These are phyloP conservation scores for Amborella trichopoda DNA, from an alignment of 164 flowering plant genomes.

Conservation along the genomic window DNA sequence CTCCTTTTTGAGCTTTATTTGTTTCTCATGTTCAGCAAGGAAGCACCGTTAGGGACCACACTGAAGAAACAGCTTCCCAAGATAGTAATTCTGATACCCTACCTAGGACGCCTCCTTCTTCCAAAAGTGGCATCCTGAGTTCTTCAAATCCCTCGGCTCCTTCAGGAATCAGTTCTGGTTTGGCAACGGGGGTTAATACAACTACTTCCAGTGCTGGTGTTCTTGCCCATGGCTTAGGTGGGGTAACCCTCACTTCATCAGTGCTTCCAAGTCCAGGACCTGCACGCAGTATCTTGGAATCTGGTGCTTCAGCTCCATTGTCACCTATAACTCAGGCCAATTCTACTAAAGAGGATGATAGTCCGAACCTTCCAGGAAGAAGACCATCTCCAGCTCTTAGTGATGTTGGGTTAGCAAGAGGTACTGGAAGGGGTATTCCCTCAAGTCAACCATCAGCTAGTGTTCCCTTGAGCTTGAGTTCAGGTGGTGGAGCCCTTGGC, in stretches of 20 bases:
- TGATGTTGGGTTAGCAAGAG: constrained; percentile 46
- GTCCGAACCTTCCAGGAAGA: constrained; percentile 43
- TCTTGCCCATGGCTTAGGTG: constrained; percentile 25
- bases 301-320: constrained; percentile 27
- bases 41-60: constrained; percentile 39
- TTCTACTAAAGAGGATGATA: constrained; percentile 67
- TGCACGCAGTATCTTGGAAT: constrained; percentile 34
- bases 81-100: constrained; percentile 50
- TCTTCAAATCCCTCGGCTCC: constrained; percentile 29
- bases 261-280: constrained; percentile 31
- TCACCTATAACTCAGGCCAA: constrained; percentile 36
- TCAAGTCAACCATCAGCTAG: constrained; percentile 37
- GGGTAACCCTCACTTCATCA: constrained; percentile 28
- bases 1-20: constrained; percentile 21
- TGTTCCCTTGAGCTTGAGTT: constrained; percentile 26
- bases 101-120: constrained; percentile 60
- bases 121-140: constrained; percentile 31
- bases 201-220: constrained; percentile 16
- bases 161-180: constrained; percentile 7
- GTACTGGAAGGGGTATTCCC: constrained; percentile 41
- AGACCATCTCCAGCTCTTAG: constrained; percentile 57
- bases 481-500: constrained; percentile 37
- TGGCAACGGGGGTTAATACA: constrained; percentile 38
- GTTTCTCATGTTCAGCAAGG: constrained; percentile 27
- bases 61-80: constrained; percentile 57